Evolutionary conservation across 192 early-diverging fungal genomes (phyloP), one percentile per base, ranked within the genome.

Genomic region (Dissophora ornata): DNA sequence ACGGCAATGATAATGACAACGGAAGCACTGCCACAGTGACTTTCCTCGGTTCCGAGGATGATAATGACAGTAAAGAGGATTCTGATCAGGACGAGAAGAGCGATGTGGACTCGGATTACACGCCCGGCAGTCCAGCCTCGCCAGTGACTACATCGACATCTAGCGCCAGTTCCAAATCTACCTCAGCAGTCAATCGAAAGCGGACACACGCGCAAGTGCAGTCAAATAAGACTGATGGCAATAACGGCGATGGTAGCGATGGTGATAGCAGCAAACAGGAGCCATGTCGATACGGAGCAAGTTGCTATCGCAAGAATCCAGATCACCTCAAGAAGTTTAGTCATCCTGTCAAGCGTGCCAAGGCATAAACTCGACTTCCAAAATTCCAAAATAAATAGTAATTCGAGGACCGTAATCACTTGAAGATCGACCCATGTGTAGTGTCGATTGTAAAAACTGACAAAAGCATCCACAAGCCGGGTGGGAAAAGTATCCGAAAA

Each of bases 401-500:
- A 38, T n/a, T n/a, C n/a, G n/a, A n/a, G n/a, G n/a, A n/a, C n/a
- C n/a, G n/a, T n/a, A n/a, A n/a, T n/a, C n/a, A n/a, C n/a, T n/a
- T n/a, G n/a, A n/a, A n/a, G n/a, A n/a, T n/a, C n/a, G n/a, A n/a
- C n/a, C n/a, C n/a, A n/a, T n/a, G n/a, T n/a, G n/a, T n/a, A n/a
- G n/a, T n/a, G n/a, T n/a, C n/a, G n/a, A n/a, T n/a, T n/a, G 44
- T n/a, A 45, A 45, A 18, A n/a, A 45, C 44, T 4, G n/a, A 18
- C 15, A 45, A 16, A 10, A n/a, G 18, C 9, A 45, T 18, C 9
- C 6, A 45, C 9, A 45, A 45, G 18, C 6, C 9, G 18, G 18
- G 18, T 12, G 18, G 18, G 57, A 67, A 61, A 49, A 38, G 46
- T 63, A 68, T 84, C 80, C 80, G 83, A 80, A 70, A 80, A 84